These are phyloP conservation scores for Penicillium sp. DNA, from an alignment of 2,329 filamentous ascomycete genomes.

Conservation along the genomic window DNA sequence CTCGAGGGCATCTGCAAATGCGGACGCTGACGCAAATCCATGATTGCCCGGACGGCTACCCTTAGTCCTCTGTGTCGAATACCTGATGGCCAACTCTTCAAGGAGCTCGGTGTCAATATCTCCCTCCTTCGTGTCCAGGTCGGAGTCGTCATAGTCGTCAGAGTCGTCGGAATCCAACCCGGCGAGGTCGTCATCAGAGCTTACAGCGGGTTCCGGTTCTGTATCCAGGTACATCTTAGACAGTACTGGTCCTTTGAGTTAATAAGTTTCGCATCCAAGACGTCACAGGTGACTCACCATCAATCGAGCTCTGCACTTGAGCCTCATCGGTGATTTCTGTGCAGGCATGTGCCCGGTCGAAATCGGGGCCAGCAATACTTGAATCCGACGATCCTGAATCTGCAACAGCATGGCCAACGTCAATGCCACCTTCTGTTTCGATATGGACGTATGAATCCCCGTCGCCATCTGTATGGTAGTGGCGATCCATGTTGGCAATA, in stretches of 20 bases:
- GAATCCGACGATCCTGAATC: not conserved
- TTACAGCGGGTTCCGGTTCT: conserved; percentile 3
- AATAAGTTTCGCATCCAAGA: not conserved
- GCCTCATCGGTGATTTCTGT: conserved; percentile 1
- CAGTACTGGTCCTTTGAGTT: conserved; percentile 15
- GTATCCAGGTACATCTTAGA: conserved; percentile 18
- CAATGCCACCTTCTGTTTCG: conserved; percentile 8
- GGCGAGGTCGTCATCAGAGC: conserved; percentile 13
- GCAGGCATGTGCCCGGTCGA: not conserved
- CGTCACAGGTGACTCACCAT: conserved; percentile 10
- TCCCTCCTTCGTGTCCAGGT: conserved; percentile 5
- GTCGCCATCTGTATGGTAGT: conserved; percentile 20
- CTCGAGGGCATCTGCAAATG: conserved; percentile 59
- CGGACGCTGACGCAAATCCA: conserved; percentile 53
- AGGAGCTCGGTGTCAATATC: conserved; percentile 45
- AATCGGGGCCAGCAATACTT: not conserved
- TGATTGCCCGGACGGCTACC: conserved; percentile 10
- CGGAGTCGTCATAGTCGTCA: conserved; percentile 1
- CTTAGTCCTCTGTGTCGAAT: conserved; percentile 54
- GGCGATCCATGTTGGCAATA: conserved; percentile 38
- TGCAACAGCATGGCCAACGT: conserved; percentile 1
- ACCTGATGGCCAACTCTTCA: conserved; percentile 40
- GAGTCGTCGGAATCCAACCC: conserved; percentile 7
- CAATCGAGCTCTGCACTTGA: conserved; percentile 13
- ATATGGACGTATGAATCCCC: not conserved